Base-by-base conservation (phyloP, 768 basidiomycete species). In the Boletus vinaceobasis region DNA sequence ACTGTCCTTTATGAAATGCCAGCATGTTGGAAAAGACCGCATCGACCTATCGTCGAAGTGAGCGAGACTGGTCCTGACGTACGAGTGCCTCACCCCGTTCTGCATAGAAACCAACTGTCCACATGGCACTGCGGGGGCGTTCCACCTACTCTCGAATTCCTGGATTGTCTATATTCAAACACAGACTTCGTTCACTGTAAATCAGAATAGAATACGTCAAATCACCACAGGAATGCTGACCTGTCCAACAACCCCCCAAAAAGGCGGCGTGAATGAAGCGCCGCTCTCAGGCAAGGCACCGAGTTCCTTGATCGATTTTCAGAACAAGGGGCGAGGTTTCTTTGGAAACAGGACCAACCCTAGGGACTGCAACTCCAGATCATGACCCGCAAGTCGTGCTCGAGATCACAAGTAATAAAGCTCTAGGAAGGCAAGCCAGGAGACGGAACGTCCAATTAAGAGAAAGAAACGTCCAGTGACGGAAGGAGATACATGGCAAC, bases 301-400 rank as follows among this genome's bases (percentile, higher is more conserved):
- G 49, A 8, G 58, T 66, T 66, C 65, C 65, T 56, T 66, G 51
- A 63, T 65, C 50, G 64, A 68, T 66, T 53, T 68, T 57, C 66
- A 57, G 63, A 59, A 57, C 10, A 14, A 27, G 54, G 32, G 55
- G 38, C 36, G 32, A 43, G 26, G 66, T 68, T 60, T 40, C 64
- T 65, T 51, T 66, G 65, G 65, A 57, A 65, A 67, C 65, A 51
- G 62, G 36, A 32, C 56, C 42, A 0, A 50, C 33, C 44, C 43
- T 58, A 55, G 39, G 49, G 50, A 47, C 40, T 54, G 60, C 60
- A 39, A 60, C 55, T 62, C 60, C 58, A 68, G 58, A 68, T 68
- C 65, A 60, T 14, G 56, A 63, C 63, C 55, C 58, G 49, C 60
- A 46, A 29, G 52, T 46, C 55, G 43, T 45, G 49, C 37, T 7